Base-by-base conservation (phyloP, 176 grass and related monocot species). In the Paspalum vaginatum region DNA sequence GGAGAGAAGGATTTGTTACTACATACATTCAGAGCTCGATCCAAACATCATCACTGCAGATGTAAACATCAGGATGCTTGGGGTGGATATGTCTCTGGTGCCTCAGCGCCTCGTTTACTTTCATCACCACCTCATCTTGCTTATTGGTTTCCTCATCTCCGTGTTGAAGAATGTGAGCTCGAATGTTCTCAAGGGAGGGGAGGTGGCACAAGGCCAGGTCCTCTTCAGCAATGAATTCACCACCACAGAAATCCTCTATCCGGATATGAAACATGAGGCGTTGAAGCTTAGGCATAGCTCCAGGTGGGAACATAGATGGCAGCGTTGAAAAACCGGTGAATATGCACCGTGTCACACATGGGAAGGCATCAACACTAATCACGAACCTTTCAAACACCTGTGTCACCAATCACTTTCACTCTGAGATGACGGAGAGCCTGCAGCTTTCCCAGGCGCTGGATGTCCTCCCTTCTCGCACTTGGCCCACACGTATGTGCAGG, bases 341-440 rank as follows among this genome's bases (percentile, higher is more conserved):
- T 11, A 0, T 1, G 6, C 75, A 78, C 6, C 4, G 1, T 25
- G 7, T 67, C 2, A 25, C 1, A 25, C 49, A 24, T 5, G 25
- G 15, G 66, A 39, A 79, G 7, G 47, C 10, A 5, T 40, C 48
- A 1, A 1, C 0, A 7, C 25, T 16, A 26, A 18, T 8, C 2
- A 55, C 18, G 12, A 79, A 66, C 2, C 25, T 1, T 38, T 49
- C 56, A 20, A 9, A 15, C 10, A 32, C 2, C 7, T 15, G 24
- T 8, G 4, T 2, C 1, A 2, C 16, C 0, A 14, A 0, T 0
- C 16, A 15, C 25, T 14, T 32, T 2, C 11, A 77, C 1, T 0
- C 2, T 0, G 0, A 77, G 75, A 13, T 0, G 0, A 50, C 25
- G 1, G n/a, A 77, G 59, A 61, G 42, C 43, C 2, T 45, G 75